Conservation (phyloP, 169 alveolate species). For the Plasmodium vivax region DNA sequence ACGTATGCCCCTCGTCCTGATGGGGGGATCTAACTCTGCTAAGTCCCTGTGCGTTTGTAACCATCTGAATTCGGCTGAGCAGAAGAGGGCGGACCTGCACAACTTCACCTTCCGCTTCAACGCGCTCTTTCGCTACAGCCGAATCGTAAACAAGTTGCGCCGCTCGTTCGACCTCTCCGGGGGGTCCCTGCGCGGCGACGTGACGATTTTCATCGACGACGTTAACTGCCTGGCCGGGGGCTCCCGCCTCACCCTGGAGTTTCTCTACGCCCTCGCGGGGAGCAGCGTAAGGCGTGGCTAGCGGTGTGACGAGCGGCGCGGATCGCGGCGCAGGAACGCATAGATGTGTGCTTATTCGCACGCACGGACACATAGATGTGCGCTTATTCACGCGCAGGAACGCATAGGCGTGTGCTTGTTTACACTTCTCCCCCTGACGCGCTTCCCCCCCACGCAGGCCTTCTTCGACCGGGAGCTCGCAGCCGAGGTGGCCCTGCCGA, state of each 20-base stretch:
- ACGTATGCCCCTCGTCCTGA: conserved; percentile 15
- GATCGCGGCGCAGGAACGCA: neutral
- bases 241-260: neutral
- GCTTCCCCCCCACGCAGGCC: neutral
- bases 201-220: conserved; percentile 40
- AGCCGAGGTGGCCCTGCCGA: neutral
- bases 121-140: conserved; percentile 1
- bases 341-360: no score
- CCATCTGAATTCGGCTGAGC: neutral
- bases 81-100: neutral
- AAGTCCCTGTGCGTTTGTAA: conserved; percentile 24
- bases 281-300: neutral
- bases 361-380: no score
- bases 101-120: conserved; percentile 26
- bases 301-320: neutral
- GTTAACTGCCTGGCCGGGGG: neutral
- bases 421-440: neutral
- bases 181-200: neutral
- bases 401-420: neutral
- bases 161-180: conserved; percentile 1
- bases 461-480: conserved; percentile 22
- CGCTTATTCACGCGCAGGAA: neutral
- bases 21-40: conserved; percentile 29
- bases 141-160: neutral
- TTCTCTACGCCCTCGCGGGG: neutral